phyloP scores from a whole-genome alignment of 1,139 yeast species.

The Lodderomyces beijingensis region DNA sequence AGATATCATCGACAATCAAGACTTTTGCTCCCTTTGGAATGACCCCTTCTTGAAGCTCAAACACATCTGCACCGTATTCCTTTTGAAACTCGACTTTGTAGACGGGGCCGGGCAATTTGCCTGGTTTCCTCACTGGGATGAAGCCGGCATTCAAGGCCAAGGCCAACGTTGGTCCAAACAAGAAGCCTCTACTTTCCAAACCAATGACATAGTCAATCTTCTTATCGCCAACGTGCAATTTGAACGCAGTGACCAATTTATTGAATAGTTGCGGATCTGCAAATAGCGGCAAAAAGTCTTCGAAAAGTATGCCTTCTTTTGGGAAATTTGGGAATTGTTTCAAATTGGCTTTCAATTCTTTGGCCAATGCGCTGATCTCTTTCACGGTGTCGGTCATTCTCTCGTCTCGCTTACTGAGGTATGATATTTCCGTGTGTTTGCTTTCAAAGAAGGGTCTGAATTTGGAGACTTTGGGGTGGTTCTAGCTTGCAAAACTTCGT shows the following conservation, averaged over 20 bases:
- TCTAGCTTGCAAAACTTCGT: too few species aligned
- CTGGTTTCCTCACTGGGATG: constrained; percentile 91
- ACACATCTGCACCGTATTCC: constrained; percentile 88
- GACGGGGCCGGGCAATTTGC: constrained; percentile 88
- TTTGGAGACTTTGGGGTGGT: too few species aligned
- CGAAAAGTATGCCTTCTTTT: constrained; percentile 84
- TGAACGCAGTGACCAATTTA: constrained; percentile 76
- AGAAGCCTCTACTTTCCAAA: constrained; percentile 92
- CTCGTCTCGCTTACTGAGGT: too few species aligned
- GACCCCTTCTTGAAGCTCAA: constrained; percentile 83
- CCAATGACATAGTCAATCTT: constrained; percentile 90
- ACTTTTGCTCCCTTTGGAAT: constrained; percentile 79
- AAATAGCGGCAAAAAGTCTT: constrained; percentile 93
- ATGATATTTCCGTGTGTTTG: too few species aligned
- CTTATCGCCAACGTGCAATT: constrained; percentile 60
- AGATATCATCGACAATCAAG: constrained; percentile 87
- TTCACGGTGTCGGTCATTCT: constrained; percentile 10
- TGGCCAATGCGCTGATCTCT: constrained; percentile 44
- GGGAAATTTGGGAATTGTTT: constrained; percentile 94
- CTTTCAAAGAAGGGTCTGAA: too few species aligned
- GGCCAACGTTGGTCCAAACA: constrained; percentile 94
- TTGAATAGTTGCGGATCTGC: constrained; percentile 76
- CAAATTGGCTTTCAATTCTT: constrained; percentile 59
- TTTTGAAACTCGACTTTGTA: constrained; percentile 71
- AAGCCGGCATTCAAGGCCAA: constrained; percentile 85